A percentile compares a stretch with the other conserved stretches of the same genome.
Conservation (phyloP, 1,284 basidiomycete species). For the Schizopora paradoxa region DNA sequence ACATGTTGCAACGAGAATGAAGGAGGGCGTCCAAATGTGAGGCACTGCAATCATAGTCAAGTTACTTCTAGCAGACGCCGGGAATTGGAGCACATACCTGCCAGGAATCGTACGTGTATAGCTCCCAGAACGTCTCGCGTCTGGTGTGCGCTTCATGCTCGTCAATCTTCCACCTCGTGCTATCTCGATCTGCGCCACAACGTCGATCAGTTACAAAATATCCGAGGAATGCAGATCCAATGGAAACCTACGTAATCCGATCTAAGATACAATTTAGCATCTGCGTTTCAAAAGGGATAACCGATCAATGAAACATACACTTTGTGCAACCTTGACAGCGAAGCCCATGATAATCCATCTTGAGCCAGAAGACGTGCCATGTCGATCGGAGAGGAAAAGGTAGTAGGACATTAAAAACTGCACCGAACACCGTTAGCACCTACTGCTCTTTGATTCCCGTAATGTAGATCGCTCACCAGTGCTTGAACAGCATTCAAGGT, state of each 20-base stretch:
- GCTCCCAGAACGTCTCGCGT: conserved; percentile 65
- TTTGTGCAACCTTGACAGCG: conserved; percentile 71
- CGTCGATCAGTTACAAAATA: conserved; percentile 16
- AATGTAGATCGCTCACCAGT: conserved; percentile 41
- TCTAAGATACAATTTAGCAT: conserved; percentile 40
- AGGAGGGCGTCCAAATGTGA: conserved; percentile 71
- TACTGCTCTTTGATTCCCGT: too few species aligned
- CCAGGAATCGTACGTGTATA: conserved; percentile 63
- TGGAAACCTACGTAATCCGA: conserved; percentile 63
- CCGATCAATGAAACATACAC: conserved; percentile 43
- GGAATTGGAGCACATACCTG: conserved; percentile 36
- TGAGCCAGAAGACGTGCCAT: conserved; percentile 65
- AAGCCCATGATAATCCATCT: conserved; percentile 76
- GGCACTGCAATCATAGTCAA: conserved; percentile 37
- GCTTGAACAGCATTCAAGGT: conserved; percentile 68
- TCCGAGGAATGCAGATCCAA: conserved; percentile 12
- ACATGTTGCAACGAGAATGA: conserved; percentile 67
- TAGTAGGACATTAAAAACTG: conserved; percentile 77
- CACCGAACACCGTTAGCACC: too few species aligned
- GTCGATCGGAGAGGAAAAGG: conserved; percentile 67
- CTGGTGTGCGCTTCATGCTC: conserved; percentile 54
- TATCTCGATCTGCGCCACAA: conserved; percentile 54
- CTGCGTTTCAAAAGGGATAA: conserved; percentile 7
- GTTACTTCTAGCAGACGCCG: conserved; percentile 4
- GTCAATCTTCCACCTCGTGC: conserved; percentile 61